Conservation (phyloP, 257 asterid genomes). For the Solanum medicagineum region DNA sequence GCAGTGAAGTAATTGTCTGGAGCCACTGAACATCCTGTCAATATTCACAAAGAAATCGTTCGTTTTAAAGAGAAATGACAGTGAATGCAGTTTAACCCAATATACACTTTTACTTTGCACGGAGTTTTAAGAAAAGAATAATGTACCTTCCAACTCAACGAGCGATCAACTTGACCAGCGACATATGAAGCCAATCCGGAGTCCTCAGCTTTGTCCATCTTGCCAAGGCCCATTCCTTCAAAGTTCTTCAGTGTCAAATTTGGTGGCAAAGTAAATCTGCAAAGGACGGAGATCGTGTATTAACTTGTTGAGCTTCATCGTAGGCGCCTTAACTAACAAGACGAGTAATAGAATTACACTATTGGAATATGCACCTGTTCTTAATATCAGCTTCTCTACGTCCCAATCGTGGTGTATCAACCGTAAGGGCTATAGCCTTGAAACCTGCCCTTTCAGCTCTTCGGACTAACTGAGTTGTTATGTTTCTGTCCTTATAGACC, state of each 20-base stretch:
- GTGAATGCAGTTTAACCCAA: background rate
- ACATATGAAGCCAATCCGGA: slow-evolving; percentile 82
- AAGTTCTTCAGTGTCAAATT: slow-evolving; percentile 65
- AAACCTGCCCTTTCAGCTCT: slow-evolving; percentile 91
- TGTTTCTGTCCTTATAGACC: slow-evolving; percentile 84
- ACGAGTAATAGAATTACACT: background rate
- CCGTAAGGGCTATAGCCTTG: slow-evolving; percentile 92
- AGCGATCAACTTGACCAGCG: slow-evolving; percentile 82
- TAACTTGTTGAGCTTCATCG: background rate
- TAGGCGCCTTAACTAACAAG: background rate
- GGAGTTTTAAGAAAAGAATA: background rate
- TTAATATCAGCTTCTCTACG: slow-evolving; percentile 88
- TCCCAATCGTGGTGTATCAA: slow-evolving; percentile 78
- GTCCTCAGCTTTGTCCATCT: slow-evolving; percentile 60
- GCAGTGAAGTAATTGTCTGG: slow-evolving; percentile 78
- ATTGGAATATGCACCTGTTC: slow-evolving; percentile 40
- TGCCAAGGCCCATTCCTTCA: slow-evolving; percentile 77
- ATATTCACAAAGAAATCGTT: background rate
- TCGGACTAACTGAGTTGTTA: slow-evolving; percentile 82
- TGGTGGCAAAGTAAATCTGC: slow-evolving; percentile 48
- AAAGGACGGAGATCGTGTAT: background rate
- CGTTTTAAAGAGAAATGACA: background rate
- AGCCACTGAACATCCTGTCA: slow-evolving; percentile 93
- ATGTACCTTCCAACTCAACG: slow-evolving; percentile 80
- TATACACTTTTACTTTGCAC: background rate